A percentile compares a stretch with the other conserved stretches of the same genome.
These are phyloP conservation scores for Scenedesmus sp. DNA, from an alignment of 163 green algal genomes.

Conservation along the genomic window DNA sequence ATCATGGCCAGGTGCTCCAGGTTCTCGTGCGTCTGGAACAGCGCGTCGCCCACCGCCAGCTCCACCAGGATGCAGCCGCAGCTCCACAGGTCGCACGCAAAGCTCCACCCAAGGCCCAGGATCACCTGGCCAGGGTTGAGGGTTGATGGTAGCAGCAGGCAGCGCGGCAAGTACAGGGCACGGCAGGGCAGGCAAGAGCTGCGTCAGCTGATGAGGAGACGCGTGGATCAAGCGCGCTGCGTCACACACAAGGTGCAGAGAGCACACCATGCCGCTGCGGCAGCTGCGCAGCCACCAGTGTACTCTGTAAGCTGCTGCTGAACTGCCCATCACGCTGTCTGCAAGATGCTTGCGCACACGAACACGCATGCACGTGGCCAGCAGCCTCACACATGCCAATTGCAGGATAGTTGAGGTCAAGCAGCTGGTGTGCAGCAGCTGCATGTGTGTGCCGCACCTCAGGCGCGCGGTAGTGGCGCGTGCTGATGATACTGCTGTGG, in stretches of 20 bases:
- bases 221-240: no score
- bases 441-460: slow-evolving; percentile 69
- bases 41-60: slow-evolving; percentile 84
- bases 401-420: background rate
- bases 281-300: no score
- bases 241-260: no score
- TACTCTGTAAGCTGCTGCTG: no score
- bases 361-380: no score
- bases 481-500: slow-evolving; percentile 86
- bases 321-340: no score
- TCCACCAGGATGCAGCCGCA: slow-evolving; percentile 98
- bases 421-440: background rate
- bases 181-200: background rate
- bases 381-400: no score
- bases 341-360: no score
- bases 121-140: slow-evolving; percentile 74
- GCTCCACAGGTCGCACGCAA: slow-evolving; percentile 95
- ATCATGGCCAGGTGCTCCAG: slow-evolving; percentile 96
- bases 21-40: slow-evolving; percentile 90
- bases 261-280: no score
- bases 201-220: background rate
- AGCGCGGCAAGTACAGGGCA: background rate
- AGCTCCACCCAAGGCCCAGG: slow-evolving; percentile 95
- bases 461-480: slow-evolving; percentile 94
- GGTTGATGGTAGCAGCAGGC: background rate